Evolutionary conservation across 2,329 filamentous ascomycete genomes (phyloP).

Genomic region (Ascochyta koolunga): DNA sequence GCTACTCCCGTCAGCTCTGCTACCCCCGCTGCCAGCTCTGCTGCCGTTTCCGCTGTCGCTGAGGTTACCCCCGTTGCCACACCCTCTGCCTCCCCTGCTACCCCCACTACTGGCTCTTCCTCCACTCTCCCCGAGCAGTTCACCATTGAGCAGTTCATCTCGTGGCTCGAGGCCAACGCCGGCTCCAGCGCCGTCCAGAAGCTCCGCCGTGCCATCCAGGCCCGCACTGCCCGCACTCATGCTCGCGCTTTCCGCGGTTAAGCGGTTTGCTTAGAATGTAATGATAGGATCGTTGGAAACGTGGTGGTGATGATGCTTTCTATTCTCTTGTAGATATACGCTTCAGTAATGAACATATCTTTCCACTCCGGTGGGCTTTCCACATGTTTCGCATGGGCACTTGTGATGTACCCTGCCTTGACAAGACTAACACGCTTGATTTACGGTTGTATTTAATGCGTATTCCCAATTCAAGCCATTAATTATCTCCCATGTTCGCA

Average conservation of each 20-base stretch:
- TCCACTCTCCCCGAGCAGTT: conserved; percentile 37
- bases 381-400: neutral
- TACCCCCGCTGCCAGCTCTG: conserved; percentile 16
- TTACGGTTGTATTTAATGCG: too few relatives aligned
- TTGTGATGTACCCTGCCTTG: neutral
- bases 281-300: conserved; percentile 1
- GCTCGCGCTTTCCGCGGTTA: conserved; percentile 38
- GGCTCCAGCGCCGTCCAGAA: conserved; percentile 29
- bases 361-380: conserved; percentile 13
- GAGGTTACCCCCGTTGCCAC: conserved; percentile 17
- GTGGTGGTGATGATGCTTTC: conserved; percentile 18
- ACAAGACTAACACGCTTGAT: neutral
- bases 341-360: conserved; percentile 29
- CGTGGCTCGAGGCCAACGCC: conserved; percentile 39
- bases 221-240: conserved; percentile 31
- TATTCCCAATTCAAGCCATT: too few relatives aligned
- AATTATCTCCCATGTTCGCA: too few relatives aligned
- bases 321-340: conserved; percentile 41
- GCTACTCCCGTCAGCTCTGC: conserved; percentile 8
- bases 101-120: conserved; percentile 20
- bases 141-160: conserved; percentile 43
- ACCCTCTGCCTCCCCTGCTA: conserved; percentile 9
- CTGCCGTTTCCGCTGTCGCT: conserved; percentile 16
- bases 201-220: conserved; percentile 32
- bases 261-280: neutral